Evolutionary conservation across 768 basidiomycete genomes (phyloP), one percentile per base, ranked within the genome.

Genomic region (Asterophora parasitica): DNA sequence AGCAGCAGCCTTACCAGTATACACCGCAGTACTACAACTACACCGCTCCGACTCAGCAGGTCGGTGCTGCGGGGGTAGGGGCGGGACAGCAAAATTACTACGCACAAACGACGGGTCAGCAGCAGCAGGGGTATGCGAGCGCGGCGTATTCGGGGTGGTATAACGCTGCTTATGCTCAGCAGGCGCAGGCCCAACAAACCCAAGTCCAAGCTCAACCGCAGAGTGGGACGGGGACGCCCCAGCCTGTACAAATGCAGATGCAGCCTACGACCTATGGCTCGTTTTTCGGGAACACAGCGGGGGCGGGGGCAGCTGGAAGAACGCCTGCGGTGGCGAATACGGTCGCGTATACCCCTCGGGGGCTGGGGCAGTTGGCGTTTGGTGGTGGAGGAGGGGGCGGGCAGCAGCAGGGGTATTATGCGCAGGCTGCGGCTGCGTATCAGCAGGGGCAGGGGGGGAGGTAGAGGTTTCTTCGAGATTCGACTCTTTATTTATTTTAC

Each of bases 111-210:
- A n/a, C n/a, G 23, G 57, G 60, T 15, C 67, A 64, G 26, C 69
- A 68, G 46, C 72, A 67, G 48, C 70, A 69, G 51, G 58, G 58
- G 13, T 73, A 72, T 15, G 46, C 52, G 6, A 47, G 56, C 11
- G 61, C 64, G 1, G 63, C 62, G 12, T 72, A 67, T 48, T 61
- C 61, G 38, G 59, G 52, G 15, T 65, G 66, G 62, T 67, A 68
- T 44, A 63, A 57, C 6, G 65, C 68, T 62, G 34, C 61, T 30
- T 31, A 34, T 27, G 42, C 27, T 20, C 51, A 19, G 31, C 46
- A 39, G 20, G 51, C 4, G 36, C 67, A 30, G 47, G 38, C 19
- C 3, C 23, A 42, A 17, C 53, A 41, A 15, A 40, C 39, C 11
- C 49, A 49, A 12, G 47, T 34, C 28, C 35, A 36, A 38, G 30